Evolutionary conservation across 139 green algal species (phyloP).

Genomic region (Penium margaritaceum): DNA sequence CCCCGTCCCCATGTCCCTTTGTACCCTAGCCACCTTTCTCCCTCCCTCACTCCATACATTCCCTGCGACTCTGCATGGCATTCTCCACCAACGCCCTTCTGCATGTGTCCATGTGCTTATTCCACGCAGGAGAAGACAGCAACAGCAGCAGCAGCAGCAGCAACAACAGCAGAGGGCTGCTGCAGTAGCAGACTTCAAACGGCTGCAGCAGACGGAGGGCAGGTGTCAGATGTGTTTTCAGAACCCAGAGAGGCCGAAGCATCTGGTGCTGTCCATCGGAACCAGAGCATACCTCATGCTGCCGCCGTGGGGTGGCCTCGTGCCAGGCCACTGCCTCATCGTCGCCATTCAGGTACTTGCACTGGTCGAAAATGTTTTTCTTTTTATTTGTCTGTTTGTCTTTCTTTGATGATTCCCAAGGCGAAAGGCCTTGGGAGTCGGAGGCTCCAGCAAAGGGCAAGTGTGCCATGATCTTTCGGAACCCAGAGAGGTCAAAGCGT

Average conservation of each 20-base stretch:
- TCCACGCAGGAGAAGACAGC: constrained; percentile 44
- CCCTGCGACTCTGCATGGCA: background rate
- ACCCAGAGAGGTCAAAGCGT: too few species aligned
- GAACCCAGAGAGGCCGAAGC: constrained; percentile 37
- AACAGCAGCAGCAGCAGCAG: too few species aligned
- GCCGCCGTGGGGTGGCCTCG: constrained; percentile 60
- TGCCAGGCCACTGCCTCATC: constrained; percentile 76
- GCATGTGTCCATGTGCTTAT: background rate
- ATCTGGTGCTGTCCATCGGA: constrained; percentile 75
- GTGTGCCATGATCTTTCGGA: too few species aligned
- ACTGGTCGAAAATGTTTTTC: too few species aligned
- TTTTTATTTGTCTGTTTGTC: too few species aligned
- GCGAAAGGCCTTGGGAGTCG: too few species aligned
- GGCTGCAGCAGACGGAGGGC: constrained; percentile 14
- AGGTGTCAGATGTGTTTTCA: constrained; percentile 50
- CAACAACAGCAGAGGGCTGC: too few species aligned
- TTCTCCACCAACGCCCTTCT: too few species aligned
- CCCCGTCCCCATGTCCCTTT: too few species aligned
- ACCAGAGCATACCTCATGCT: constrained; percentile 75
- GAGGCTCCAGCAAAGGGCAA: too few species aligned
- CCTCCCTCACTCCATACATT: background rate
- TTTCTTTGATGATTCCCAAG: too few species aligned
- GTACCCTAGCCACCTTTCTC: too few species aligned
- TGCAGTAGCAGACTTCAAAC: constrained; percentile 11
- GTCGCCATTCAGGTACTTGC: constrained; percentile 60